phyloP scores from a whole-genome alignment of 2,329 filamentous ascomycete genomes.

The Dothistroma septosporum region DNA sequence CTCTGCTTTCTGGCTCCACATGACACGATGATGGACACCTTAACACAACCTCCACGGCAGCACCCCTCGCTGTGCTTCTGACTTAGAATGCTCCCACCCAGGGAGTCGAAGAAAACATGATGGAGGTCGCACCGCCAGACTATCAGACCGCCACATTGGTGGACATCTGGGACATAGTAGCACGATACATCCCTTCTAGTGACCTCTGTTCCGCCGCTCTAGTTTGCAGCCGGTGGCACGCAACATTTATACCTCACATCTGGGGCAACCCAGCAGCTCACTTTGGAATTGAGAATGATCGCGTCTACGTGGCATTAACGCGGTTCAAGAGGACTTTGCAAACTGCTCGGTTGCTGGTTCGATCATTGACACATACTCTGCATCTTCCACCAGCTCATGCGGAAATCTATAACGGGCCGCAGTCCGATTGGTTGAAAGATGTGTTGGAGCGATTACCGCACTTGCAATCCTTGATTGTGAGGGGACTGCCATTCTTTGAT shows the following conservation, averaged over 20 bases:
- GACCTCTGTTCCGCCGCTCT: slow-evolving; percentile 55
- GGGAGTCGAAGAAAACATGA: slow-evolving; percentile 23
- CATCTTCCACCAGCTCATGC: slow-evolving; percentile 58
- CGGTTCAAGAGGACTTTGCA: slow-evolving; percentile 56
- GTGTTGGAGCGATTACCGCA: slow-evolving; percentile 55
- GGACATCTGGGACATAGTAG: slow-evolving; percentile 55
- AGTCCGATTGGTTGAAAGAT: slow-evolving; percentile 57
- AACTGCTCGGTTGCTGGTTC: slow-evolving; percentile 50
- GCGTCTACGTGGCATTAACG: slow-evolving; percentile 58
- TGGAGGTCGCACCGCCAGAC: slow-evolving; percentile 58
- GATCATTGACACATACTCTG: slow-evolving; percentile 58
- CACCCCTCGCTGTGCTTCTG: neutral
- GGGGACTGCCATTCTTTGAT: slow-evolving; percentile 58
- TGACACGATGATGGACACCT: neutral
- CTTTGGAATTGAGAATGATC: slow-evolving; percentile 58
- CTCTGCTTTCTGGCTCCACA: neutral
- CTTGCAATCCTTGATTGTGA: slow-evolving; percentile 57
- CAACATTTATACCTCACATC: slow-evolving; percentile 55
- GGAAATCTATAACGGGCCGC: slow-evolving; percentile 58
- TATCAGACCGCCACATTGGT: slow-evolving; percentile 54
- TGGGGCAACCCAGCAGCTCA: slow-evolving; percentile 62
- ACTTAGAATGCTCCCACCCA: neutral
- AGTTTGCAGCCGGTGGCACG: slow-evolving; percentile 56
- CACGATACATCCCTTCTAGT: slow-evolving; percentile 53
- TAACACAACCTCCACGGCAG: neutral